Evolutionary conservation across 1,284 basidiomycete species (phyloP).

Genomic region (Pseudozyma thailandica): DNA sequence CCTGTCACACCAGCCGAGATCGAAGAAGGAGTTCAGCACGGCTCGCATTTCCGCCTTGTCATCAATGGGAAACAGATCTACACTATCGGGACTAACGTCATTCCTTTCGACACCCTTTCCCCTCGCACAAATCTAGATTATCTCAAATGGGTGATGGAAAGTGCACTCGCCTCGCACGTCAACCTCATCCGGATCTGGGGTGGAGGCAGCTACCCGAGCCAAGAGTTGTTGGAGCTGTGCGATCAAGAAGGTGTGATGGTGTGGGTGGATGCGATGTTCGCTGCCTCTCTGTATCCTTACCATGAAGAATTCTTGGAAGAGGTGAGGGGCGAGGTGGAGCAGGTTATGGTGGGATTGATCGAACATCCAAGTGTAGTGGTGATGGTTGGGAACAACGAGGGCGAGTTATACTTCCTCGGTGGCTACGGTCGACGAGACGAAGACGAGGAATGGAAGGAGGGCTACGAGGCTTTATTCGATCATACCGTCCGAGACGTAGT

Average conservation of each 20-base stretch:
- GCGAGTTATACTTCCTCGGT: constrained; percentile 44
- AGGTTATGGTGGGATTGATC: constrained; percentile 74
- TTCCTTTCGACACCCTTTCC: constrained; percentile 43
- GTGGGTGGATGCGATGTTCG: constrained; percentile 77
- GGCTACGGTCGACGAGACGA: constrained; percentile 14
- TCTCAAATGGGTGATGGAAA: constrained; percentile 46
- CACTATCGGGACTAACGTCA: constrained; percentile 51
- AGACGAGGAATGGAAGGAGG: constrained; percentile 25
- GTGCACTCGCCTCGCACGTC: constrained; percentile 29
- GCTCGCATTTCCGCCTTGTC: constrained; percentile 47
- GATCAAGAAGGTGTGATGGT: constrained; percentile 76
- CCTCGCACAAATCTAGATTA: constrained; percentile 30
- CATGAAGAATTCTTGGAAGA: constrained; percentile 72
- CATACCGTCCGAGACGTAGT: constrained; percentile 73
- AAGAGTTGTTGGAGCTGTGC: constrained; percentile 73
- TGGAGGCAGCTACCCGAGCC: constrained; percentile 52
- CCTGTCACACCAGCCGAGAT: constrained; percentile 29
- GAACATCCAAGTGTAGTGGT: constrained; percentile 71
- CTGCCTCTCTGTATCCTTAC: constrained; percentile 70
- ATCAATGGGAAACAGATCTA: constrained; percentile 50
- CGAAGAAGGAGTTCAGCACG: constrained; percentile 29
- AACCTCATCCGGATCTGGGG: constrained; percentile 62
- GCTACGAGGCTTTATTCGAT: constrained; percentile 66
- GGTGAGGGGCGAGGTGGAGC: constrained; percentile 73
- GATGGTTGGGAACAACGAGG: constrained; percentile 55